Evolutionary conservation across 768 basidiomycete genomes (phyloP), one percentile per base, ranked within the genome.

Genomic region (Trametes meyenii): DNA sequence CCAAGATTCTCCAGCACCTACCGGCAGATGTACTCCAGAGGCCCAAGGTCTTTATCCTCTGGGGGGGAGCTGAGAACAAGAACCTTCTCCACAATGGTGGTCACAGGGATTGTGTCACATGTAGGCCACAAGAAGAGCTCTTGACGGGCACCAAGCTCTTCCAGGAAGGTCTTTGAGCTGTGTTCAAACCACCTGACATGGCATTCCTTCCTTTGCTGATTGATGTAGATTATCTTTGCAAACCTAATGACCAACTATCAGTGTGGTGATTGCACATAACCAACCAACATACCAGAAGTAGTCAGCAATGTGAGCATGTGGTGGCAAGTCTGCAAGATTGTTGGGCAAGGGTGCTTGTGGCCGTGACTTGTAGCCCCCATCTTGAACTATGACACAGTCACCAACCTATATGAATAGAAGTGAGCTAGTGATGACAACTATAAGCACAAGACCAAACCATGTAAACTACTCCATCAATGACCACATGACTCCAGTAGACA

Each of bases 131-230:
- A 71, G 68, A 87, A 91, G 0, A 94, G 69, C 64, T 94, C 90
- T 56, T 85, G 85, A 0, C 83, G 75, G 58, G 88, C 74, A 0
- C 81, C 82, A 14, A 92, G 71, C 61, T 90, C 85, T 29, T 79
- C 75, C 26, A 91, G 69, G n/a, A 83, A 70, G 0, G 85, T 88
- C 56, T 82, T 80, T 0, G 83, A 82, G 0, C 85, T 83, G 66
- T 93, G 91, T 55, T 88, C 82, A 29, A 89, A 83, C 90, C 90
- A 94, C 36, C 85, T 89, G 11, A 89, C 73, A 70, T 94, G 92
- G 0, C 83, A 81, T 1, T 60, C 72, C 55, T 78, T 72, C 5
- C 74, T 60, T 16, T 77, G 72, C 36, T 76, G 73, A 16, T 79
- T 71, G 58, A 91, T 80, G 52, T 78, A 82, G 0, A 86, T 69